Evolutionary conservation across 805 yeast species (phyloP), one percentile per base, ranked within the genome.

Genomic region (Kuraishia ogatae): DNA sequence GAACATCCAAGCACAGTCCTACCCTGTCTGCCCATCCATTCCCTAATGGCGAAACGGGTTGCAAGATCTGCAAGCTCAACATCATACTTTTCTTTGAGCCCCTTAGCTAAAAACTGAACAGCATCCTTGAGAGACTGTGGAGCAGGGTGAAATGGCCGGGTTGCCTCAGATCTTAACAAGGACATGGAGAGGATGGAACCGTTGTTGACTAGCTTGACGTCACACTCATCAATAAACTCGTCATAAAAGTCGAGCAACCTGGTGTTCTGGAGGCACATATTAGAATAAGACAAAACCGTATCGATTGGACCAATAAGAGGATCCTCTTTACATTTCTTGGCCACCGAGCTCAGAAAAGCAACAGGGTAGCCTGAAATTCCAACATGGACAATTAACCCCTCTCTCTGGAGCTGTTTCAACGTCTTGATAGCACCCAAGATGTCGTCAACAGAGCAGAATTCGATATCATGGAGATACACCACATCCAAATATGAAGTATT

Each of bases 161-260:
- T 85, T 39, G 76, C 72, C 23, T 77, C 83, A 0, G 86, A 78
- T 57, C 96, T 77, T 55, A 92, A 73, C 55, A 92, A 68, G 2
- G 97, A 88, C 98, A 92, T 92, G 55, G 92, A 82, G 57, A 93
- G 73, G 46, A 94, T 91, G 0, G 96, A 87, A 2, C 93, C 97
- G 66, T 88, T 89, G 65, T 84, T 69, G n/a, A 92, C 67, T 58
- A 75, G 67, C 56, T 77, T 74, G 29, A 91, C 74, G 4, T 81
- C 79, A 13, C 87, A 81, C 7, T 80, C 81, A 1, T 58, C 61
- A 47, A 77, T 68, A 60, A 89, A 82, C 43, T 71, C 72, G 5
- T 75, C 77, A 61, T 75, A 69, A 61, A 77, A 79, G 0, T 74
- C 68, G 24, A 78, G 71, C 50, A 87, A 71, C 5, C 57, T 65